phyloP scores from a whole-genome alignment of 768 basidiomycete species.

The Sporobolomyces roseus region DNA sequence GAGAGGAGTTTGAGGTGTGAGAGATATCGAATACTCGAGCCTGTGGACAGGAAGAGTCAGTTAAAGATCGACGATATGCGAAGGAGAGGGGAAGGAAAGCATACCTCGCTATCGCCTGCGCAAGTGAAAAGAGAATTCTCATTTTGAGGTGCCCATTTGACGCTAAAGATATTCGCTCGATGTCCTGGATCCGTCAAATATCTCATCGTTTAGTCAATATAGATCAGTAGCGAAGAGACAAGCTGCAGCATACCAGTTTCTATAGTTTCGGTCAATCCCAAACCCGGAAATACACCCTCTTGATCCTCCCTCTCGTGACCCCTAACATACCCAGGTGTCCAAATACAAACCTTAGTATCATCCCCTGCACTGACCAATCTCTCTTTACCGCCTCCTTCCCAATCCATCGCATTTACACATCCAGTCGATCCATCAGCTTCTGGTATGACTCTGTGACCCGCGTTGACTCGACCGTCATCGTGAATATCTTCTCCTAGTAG shows the following conservation, averaged over 20 bases:
- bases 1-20: conserved; percentile 5
- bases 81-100: no score
- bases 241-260: background rate
- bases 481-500: no score
- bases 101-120: no score
- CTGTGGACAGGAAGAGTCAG: conserved; percentile 36
- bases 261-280: conserved; percentile 25
- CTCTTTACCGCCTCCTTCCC: conserved; percentile 15
- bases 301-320: background rate
- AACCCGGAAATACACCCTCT: background rate
- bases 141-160: conserved; percentile 37
- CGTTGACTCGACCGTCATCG: background rate
- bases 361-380: conserved; percentile 30
- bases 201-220: no score
- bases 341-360: conserved; percentile 41
- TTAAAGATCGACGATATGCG: background rate
- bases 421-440: conserved; percentile 6
- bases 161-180: conserved; percentile 42
- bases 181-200: conserved; percentile 23
- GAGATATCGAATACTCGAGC: conserved; percentile 44
- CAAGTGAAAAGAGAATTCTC: no score
- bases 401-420: conserved; percentile 32
- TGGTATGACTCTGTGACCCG: conserved; percentile 11
- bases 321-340: conserved; percentile 17
- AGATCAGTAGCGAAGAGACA: no score